phyloP scores from a whole-genome alignment of 169 alveolate species.

The Amoebophrya sp. region DNA sequence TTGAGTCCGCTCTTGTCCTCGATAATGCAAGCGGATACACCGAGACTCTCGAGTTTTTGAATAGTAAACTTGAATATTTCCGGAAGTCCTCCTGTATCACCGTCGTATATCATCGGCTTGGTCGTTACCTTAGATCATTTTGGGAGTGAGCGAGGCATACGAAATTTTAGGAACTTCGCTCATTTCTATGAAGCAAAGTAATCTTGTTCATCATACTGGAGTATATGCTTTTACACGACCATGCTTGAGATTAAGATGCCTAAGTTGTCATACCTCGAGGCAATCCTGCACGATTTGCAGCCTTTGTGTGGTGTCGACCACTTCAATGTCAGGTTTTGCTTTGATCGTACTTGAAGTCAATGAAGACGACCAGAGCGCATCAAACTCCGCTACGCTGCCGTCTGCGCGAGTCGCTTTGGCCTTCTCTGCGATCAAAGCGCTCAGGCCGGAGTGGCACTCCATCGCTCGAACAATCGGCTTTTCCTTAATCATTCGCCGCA shows the following conservation, averaged over 20 bases:
- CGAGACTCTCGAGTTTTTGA: slow-evolving; percentile 25
- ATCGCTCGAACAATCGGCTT: slow-evolving; percentile 41
- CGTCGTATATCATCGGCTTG: slow-evolving; percentile 58
- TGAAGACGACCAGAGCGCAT: slow-evolving; percentile 23
- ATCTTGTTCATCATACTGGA: no score
- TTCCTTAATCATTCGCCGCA: not conserved
- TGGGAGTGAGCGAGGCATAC: no score
- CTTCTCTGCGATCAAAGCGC: slow-evolving; percentile 59
- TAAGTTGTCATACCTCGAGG: not conserved
- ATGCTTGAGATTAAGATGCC: no score
- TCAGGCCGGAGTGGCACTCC: slow-evolving; percentile 64
- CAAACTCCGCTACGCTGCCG: slow-evolving; percentile 46
- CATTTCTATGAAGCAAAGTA: no score
- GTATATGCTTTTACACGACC: no score
- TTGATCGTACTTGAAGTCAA: slow-evolving; percentile 24
- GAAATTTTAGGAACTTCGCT: no score
- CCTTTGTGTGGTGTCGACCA: slow-evolving; percentile 36
- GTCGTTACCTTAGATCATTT: not conserved
- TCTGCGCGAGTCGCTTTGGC: slow-evolving; percentile 57
- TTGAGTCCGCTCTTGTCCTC: slow-evolving; percentile 66
- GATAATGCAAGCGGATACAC: slow-evolving; percentile 35
- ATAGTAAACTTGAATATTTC: slow-evolving; percentile 31
- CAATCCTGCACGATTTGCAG: slow-evolving; percentile 29
- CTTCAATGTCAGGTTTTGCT: slow-evolving; percentile 31
- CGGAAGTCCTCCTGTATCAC: slow-evolving; percentile 55